Evolutionary conservation across 2,329 filamentous ascomycete species (phyloP).

Genomic region (Ceratocystis papillata): DNA sequence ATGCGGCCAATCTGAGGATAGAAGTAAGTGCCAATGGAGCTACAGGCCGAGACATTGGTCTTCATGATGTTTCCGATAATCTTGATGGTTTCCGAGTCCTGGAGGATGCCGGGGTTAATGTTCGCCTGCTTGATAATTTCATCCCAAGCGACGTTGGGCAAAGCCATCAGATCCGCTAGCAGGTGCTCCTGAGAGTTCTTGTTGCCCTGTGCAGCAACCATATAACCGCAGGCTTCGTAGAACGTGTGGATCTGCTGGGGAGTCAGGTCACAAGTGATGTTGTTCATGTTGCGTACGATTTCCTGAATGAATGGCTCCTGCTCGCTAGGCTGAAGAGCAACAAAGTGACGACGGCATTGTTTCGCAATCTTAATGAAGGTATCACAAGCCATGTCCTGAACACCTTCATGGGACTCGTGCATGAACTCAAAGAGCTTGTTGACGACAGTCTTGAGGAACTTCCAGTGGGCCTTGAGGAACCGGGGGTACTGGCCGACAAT

Average conservation of each 20-base stretch:
- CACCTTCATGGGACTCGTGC: conserved; percentile 98
- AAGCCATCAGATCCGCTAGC: conserved; percentile 81
- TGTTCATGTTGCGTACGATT: conserved; percentile 88
- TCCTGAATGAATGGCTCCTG: conserved; percentile 96
- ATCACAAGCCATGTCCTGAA: conserved; percentile 99
- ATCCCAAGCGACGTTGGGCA: conserved; percentile 92
- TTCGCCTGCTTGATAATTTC: conserved; percentile 84
- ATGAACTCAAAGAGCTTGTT: conserved; percentile 99
- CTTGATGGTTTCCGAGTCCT: conserved; percentile 93
- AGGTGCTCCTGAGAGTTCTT: conserved; percentile 87
- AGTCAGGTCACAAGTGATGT: conserved; percentile 88
- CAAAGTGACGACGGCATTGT: conserved; percentile 95
- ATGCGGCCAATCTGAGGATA: conserved; percentile 96
- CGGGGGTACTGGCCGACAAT: conserved; percentile 98
- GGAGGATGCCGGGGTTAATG: conserved; percentile 70
- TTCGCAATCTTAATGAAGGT: conserved; percentile 99
- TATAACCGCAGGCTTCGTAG: conserved; percentile 97
- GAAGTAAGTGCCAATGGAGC: conserved; percentile 92
- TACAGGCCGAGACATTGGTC: conserved; percentile 97
- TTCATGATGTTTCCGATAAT: conserved; percentile 99
- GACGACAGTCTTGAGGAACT: conserved; percentile 98
- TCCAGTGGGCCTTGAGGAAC: conserved; percentile 98
- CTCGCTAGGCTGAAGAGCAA: conserved; percentile 88
- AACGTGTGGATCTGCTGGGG: conserved; percentile 98
- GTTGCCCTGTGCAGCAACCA: conserved; percentile 96